A percentile compares a stretch with the other conserved stretches of the same genome.
Evolutionary conservation across 1,139 yeast species (phyloP).

Genomic region (Hansenula lynferdii): DNA sequence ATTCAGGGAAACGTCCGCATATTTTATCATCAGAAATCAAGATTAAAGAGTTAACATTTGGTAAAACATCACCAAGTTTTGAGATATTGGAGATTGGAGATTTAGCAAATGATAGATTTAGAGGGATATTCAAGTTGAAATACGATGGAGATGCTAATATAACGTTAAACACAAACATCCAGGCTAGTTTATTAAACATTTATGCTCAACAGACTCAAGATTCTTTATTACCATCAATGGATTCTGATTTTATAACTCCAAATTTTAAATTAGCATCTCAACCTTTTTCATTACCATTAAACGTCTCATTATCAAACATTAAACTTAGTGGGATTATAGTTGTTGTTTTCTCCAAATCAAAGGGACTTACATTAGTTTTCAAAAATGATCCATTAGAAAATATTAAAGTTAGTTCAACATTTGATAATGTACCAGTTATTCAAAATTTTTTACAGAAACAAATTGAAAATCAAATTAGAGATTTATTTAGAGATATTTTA

Average conservation of each 20-base stretch:
- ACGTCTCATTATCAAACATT: slow-evolving; percentile 68
- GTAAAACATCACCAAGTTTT: slow-evolving; percentile 70
- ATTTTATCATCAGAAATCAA: slow-evolving; percentile 70
- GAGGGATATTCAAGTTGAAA: slow-evolving; percentile 81
- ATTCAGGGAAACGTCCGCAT: slow-evolving; percentile 70
- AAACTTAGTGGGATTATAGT: slow-evolving; percentile 77
- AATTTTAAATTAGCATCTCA: slow-evolving; percentile 61
- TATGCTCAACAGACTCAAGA: slow-evolving; percentile 40
- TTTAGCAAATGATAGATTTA: slow-evolving; percentile 69
- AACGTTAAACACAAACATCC: slow-evolving; percentile 76
- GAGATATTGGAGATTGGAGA: slow-evolving; percentile 88
- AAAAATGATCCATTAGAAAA: slow-evolving; percentile 85
- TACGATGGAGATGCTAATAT: slow-evolving; percentile 79
- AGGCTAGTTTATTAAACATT: slow-evolving; percentile 78
- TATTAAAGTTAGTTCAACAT: slow-evolving; percentile 77
- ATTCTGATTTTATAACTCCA: no score
- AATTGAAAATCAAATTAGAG: slow-evolving; percentile 77
- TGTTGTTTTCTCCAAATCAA: slow-evolving; percentile 74
- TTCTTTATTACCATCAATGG: slow-evolving; percentile 45
- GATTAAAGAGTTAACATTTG: slow-evolving; percentile 74
- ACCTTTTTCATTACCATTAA: slow-evolving; percentile 74
- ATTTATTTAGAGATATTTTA: slow-evolving; percentile 74
- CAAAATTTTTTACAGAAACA: slow-evolving; percentile 78
- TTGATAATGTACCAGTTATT: slow-evolving; percentile 79
- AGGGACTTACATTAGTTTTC: slow-evolving; percentile 82